Percentiles rank a stretch among this genome's conserved stretches.
These are phyloP conservation scores for Arachnopeziza araneosa DNA, from an alignment of 2,329 filamentous ascomycete species.

Conservation along the genomic window DNA sequence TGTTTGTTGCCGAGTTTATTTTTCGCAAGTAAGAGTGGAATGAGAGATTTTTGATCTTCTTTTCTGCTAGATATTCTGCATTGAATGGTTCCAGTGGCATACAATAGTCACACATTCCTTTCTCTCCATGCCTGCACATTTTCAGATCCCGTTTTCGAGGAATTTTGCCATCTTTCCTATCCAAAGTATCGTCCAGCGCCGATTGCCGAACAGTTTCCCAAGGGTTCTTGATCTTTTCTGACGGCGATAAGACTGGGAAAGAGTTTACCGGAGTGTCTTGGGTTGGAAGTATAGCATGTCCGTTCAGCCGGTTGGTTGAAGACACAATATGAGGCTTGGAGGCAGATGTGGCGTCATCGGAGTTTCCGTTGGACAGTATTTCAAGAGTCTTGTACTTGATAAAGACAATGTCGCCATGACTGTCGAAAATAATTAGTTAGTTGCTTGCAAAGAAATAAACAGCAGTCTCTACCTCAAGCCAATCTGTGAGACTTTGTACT, in stretches of 20 bases:
- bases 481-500: slow-evolving; percentile 51
- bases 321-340: slow-evolving; percentile 22
- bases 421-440: slow-evolving; percentile 31
- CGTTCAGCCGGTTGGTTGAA: slow-evolving; percentile 68
- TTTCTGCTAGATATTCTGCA: slow-evolving; percentile 79
- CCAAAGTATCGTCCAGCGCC: slow-evolving; percentile 76
- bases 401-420: slow-evolving; percentile 89
- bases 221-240: slow-evolving; percentile 69
- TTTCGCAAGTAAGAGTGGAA: slow-evolving; percentile 94
- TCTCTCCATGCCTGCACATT: slow-evolving; percentile 93
- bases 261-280: slow-evolving; percentile 63
- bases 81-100: slow-evolving; percentile 95
- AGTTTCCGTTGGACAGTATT: slow-evolving; percentile 37
- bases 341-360: slow-evolving; percentile 33
- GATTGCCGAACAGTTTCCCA: slow-evolving; percentile 94
- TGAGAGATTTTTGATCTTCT: slow-evolving; percentile 97
- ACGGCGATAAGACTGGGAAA: slow-evolving; percentile 47
- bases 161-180: slow-evolving; percentile 88
- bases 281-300: slow-evolving; percentile 63
- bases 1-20: slow-evolving; percentile 93
- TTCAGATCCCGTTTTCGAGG: slow-evolving; percentile 64
- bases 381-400: slow-evolving; percentile 66
- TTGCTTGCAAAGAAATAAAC: not conserved
- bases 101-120: slow-evolving; percentile 99
- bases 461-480: slow-evolving; percentile 47